Conservation (phyloP, 1,139 yeast species). For the Diutina neorugosa region DNA sequence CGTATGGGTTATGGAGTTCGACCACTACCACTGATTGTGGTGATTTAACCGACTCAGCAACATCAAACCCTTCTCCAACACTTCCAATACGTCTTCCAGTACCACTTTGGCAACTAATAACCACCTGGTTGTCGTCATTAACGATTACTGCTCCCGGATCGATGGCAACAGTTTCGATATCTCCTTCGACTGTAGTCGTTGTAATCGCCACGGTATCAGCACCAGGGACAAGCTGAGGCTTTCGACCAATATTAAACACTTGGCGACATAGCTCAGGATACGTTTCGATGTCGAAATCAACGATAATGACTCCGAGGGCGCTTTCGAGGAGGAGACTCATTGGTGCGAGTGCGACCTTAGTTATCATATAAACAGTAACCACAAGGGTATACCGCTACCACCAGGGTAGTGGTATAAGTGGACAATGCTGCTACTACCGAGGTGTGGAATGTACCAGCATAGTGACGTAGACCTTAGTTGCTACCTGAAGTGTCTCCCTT, state of each 20-base stretch:
- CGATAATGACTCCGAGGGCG: slow-evolving; percentile 36
- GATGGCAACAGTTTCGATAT: neutral
- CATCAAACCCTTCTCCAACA: slow-evolving; percentile 12
- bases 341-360: neutral
- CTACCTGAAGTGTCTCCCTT: no score
- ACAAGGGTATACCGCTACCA: neutral
- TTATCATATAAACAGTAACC: neutral
- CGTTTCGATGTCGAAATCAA: slow-evolving; percentile 32
- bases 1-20: neutral
- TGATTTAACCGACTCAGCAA: slow-evolving; percentile 22
- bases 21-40: slow-evolving; percentile 12
- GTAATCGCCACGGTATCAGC: neutral
- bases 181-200: neutral
- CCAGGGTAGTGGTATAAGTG: neutral
- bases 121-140: neutral
- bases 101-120: neutral
- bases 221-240: neutral
- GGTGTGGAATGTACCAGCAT: no score
- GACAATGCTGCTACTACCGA: neutral
- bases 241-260: slow-evolving; percentile 39
- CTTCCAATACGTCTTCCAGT: slow-evolving; percentile 5
- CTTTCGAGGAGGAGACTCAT: slow-evolving; percentile 56
- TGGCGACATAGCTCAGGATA: slow-evolving; percentile 30
- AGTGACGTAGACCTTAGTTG: no score
- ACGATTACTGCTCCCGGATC: neutral